Evolutionary conservation across 345 rosid genomes (phyloP).

Genomic region (Alliaria petiolata): DNA sequence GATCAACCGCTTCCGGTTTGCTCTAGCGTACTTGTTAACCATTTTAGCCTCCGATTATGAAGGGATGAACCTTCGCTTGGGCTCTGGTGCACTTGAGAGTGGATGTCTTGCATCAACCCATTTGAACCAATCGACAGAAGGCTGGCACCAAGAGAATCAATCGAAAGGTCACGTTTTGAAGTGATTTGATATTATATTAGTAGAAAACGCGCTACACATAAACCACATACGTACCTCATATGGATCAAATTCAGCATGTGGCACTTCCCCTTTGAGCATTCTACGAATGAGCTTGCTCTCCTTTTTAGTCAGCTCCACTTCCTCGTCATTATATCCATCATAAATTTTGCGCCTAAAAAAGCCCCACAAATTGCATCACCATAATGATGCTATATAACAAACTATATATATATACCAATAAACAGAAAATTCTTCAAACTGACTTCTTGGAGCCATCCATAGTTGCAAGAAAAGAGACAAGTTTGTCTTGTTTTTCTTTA

Average conservation of each 20-base stretch:
- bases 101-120: slow-evolving; percentile 85
- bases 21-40: slow-evolving; percentile 69
- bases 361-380: slow-evolving; percentile 4
- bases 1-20: slow-evolving; percentile 70
- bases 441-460: slow-evolving; percentile 80
- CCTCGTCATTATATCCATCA: slow-evolving; percentile 92
- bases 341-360: slow-evolving; percentile 77
- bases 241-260: slow-evolving; percentile 87
- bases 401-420: not conserved
- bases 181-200: not conserved
- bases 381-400: not conserved
- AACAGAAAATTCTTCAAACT: slow-evolving; percentile 18
- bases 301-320: slow-evolving; percentile 66
- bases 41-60: slow-evolving; percentile 87
- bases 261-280: slow-evolving; percentile 80
- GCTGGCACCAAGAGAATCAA: slow-evolving; percentile 41
- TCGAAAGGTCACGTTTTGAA: slow-evolving; percentile 3
- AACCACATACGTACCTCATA: slow-evolving; percentile 54
- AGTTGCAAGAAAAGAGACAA: slow-evolving; percentile 84
- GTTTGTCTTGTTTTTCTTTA: slow-evolving; percentile 76
- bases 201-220: not conserved
- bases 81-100: slow-evolving; percentile 93
- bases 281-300: slow-evolving; percentile 56
- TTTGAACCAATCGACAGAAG: slow-evolving; percentile 87
- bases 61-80: slow-evolving; percentile 85